Evolutionary conservation across 108 stramenopile species (phyloP), one percentile per base, ranked within the genome.

Genomic region (Cyclotella cryptica): DNA sequence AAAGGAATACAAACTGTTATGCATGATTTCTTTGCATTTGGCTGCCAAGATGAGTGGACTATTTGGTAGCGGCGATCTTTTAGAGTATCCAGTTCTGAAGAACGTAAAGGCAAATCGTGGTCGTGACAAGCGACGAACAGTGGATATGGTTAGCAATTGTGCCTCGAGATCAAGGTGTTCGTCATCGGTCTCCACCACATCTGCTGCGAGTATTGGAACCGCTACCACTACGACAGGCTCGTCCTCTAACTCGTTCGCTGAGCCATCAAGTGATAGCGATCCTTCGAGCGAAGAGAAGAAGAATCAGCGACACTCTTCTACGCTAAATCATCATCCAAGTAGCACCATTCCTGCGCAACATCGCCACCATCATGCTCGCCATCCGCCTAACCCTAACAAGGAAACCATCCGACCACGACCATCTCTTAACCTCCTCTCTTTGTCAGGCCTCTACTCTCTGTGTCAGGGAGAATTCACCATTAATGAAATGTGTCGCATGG

Each of bases 401-500:
- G 49, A 19, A 19, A 65, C 8, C 21, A 24, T 13, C 43, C 3
- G 43, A 26, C 64, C 44, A 43, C 67, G 67, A 52, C 67, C 67
- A 30, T 49, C 44, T 12, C 22, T 68, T 7, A 10, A 68, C 14
- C 46, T 68, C 49, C 49, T 68, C 30, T 51, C 67, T 12, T 51
- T 68, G 7, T 0, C 24, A 30, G 49, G 27, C 67, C 51, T 68
- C 2, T 29, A 18, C 12, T 17, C 49, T 12, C 64, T 93, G 3
- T 85, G 86, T 63, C 75, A 88, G 11, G 92, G 89, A 42, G 86
- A 88, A 61, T 93, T 93, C 71, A 68, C 66, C 21, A 49, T 73
- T 10, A 61, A 75, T 13, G 88, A 93, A 68, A 86, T 93, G 55
- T 69, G 58, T 17, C 39, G 45, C 22, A 89, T 90, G 89, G 92